Conservation (phyloP, 345 rosid genomes). For the Eutrema japonicum region DNA sequence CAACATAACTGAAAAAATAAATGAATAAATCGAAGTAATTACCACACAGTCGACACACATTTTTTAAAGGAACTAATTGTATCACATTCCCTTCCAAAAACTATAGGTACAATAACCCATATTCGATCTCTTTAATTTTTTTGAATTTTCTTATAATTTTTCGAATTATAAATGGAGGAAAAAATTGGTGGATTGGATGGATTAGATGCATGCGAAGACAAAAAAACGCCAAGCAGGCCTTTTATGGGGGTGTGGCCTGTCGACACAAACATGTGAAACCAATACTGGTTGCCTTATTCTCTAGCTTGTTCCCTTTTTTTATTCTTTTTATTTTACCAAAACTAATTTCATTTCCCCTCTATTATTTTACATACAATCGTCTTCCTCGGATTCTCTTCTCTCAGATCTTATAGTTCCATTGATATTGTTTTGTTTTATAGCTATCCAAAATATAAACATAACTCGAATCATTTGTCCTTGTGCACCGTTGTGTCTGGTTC, state of each 20-base stretch:
- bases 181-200: slow-evolving; percentile 27
- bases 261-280: slow-evolving; percentile 47
- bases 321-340: neutral
- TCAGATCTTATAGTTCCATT: slow-evolving; percentile 12
- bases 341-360: slow-evolving; percentile 8
- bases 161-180: slow-evolving; percentile 19
- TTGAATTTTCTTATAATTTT: neutral
- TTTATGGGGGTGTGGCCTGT: slow-evolving; percentile 40
- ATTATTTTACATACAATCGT: slow-evolving; percentile 10
- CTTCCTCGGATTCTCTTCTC: slow-evolving; percentile 42
- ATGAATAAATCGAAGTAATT: neutral
- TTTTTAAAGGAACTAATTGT: neutral
- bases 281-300: slow-evolving; percentile 41
- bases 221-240: slow-evolving; percentile 31
- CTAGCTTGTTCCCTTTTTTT: slow-evolving; percentile 13
- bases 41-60: neutral
- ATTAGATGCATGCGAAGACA: slow-evolving; percentile 37
- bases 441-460: slow-evolving; percentile 26
- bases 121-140: neutral
- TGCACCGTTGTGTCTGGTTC: slow-evolving; percentile 32
- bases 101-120: slow-evolving; percentile 11
- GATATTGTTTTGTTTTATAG: slow-evolving; percentile 27
- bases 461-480: slow-evolving; percentile 37
- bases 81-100: neutral
- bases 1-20: too few species aligned